Base-by-base conservation (phyloP, 2,329 filamentous ascomycete species). In the Xylariaceae sp. region DNA sequence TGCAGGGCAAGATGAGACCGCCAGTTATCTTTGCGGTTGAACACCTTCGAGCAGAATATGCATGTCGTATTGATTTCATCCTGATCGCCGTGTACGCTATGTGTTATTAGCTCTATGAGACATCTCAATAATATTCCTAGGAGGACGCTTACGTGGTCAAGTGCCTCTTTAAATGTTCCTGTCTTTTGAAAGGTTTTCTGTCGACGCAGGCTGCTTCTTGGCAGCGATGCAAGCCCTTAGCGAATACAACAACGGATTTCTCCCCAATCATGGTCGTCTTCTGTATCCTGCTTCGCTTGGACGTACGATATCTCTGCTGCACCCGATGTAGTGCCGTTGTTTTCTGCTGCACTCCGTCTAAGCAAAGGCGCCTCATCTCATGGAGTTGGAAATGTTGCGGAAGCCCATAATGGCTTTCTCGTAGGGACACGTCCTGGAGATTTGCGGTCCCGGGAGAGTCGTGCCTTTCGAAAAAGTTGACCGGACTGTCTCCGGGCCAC, bases 161-260 rank as follows among this genome's bases (percentile, higher is more conserved):
- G 65, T 85, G 82, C 24, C 82, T 76, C 72, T 84, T 85, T 16
- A 84, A 70, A 60, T 85, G 82, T 68, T 85, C 82, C 21, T 78
- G 79, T 53, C 82, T 75, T 63, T 80, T 78, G 58, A 81, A 83
- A 0, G 76, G 76, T 63, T 78, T 65, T 40, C 58, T 55, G 8
- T 51, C 46, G 11, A 75, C 67, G 67, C 82, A 85, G 24, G 75
- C 75, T 6, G 74, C 74, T 28, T 78, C 76, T 14, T 76, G 71
- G 61, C 81, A 84, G 59, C 77, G 68, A 59, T 65, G 71, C 24
- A 64, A 66, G n/a, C 64, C 69, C 26, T 66, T 67, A 6, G 67
- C 56, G 5, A 71, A 67, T n/a, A 60, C 58, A 28, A 67, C 53
- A 21, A 73, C 34, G 62, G 14, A 16, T 37, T 28, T 47, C 11